Evolutionary conservation across 495 filamentous ascomycete species (phyloP).

Genomic region (Talaromyces stipitatus): DNA sequence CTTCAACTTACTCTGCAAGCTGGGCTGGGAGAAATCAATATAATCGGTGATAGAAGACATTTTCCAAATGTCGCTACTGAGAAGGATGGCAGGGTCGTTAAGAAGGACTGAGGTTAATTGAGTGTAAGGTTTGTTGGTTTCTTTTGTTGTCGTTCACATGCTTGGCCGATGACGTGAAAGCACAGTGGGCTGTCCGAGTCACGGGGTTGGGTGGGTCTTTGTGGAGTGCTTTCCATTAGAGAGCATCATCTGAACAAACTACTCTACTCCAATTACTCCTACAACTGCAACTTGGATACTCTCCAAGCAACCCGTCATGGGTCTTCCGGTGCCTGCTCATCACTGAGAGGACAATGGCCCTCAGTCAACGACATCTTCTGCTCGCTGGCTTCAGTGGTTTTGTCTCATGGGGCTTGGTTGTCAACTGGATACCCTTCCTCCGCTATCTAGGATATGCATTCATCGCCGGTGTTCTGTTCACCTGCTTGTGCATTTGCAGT

Average conservation of each 20-base stretch:
- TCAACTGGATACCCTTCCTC: slow-evolving; percentile 70
- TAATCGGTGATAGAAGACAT: slow-evolving; percentile 35
- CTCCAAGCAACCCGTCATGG: slow-evolving; percentile 21
- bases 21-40: slow-evolving; percentile 37
- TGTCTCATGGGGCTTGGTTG: slow-evolving; percentile 76
- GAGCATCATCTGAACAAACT: background rate
- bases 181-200: slow-evolving; percentile 27
- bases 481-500: slow-evolving; percentile 42
- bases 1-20: slow-evolving; percentile 30
- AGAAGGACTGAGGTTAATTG: slow-evolving; percentile 31
- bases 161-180: slow-evolving; percentile 25
- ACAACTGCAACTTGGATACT: background rate
- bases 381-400: slow-evolving; percentile 63
- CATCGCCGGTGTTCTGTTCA: slow-evolving; percentile 52
- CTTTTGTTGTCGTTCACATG: background rate
- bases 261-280: background rate
- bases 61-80: slow-evolving; percentile 2
- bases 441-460: slow-evolving; percentile 79
- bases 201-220: slow-evolving; percentile 7
- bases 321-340: slow-evolving; percentile 15
- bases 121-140: background rate
- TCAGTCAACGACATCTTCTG: slow-evolving; percentile 67
- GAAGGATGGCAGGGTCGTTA: background rate
- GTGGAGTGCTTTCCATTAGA: background rate
- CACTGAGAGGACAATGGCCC: slow-evolving; percentile 56